Percentiles rank a stretch among this genome's conserved stretches.
Evolutionary conservation across 225 moss, liverwort and hornwort species (phyloP).

Genomic region (Asterella californica): DNA sequence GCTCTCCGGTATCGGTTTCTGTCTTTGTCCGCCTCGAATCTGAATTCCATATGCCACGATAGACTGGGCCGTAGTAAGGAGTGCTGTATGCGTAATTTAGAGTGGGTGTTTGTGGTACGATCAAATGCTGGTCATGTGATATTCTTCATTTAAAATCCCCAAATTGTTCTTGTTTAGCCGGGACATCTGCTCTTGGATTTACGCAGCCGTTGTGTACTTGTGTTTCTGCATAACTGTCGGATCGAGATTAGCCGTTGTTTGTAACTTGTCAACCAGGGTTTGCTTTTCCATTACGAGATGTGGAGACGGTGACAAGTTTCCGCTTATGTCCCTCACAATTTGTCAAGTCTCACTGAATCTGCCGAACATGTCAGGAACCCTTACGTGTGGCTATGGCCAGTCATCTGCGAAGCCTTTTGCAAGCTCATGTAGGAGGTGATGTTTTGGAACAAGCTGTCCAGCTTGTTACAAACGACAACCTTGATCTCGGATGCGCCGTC

Average conservation of each 20-base stretch:
- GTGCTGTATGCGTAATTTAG: not conserved
- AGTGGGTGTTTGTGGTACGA: not conserved
- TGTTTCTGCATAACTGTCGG: not conserved
- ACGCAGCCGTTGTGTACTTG: not conserved
- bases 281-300: too few relatives aligned
- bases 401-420: slow-evolving; percentile 74
- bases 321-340: too few relatives aligned
- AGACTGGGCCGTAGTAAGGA: too few relatives aligned
- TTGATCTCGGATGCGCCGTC: slow-evolving; percentile 92
- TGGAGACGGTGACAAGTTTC: too few relatives aligned
- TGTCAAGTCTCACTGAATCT: not conserved
- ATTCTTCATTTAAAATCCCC: not conserved
- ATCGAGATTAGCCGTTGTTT: not conserved
- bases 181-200: too few relatives aligned
- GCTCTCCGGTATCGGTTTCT: not conserved
- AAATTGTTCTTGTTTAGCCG: too few relatives aligned
- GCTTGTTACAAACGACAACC: slow-evolving; percentile 90
- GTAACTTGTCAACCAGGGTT: not conserved
- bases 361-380: slow-evolving; percentile 62
- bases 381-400: slow-evolving; percentile 92
- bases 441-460: slow-evolving; percentile 85
- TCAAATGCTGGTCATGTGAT: not conserved
- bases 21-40: not conserved
- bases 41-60: not conserved
- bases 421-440: slow-evolving; percentile 62